Evolutionary conservation across 257 asterid species (phyloP), one percentile per base, ranked within the genome.

Genomic region (Ilex asprella): DNA sequence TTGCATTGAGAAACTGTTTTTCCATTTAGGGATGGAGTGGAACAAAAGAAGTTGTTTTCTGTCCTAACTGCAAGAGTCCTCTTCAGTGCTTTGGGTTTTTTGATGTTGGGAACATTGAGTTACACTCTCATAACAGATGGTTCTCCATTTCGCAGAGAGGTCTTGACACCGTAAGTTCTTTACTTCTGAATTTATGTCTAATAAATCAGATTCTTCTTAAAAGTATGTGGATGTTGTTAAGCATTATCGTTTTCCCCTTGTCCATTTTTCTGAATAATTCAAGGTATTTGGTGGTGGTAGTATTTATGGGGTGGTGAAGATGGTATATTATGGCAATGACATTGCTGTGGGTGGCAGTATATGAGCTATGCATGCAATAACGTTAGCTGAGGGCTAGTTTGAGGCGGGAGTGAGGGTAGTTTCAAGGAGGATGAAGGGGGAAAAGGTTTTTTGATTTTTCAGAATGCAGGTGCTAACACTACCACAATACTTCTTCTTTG

Each of bases 91-190:
- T 67, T 91, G 86, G 89, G 96, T 30, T 82, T 77, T 75, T 64
- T 88, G 70, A 88, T 91, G 96, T 71, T 91, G 58, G 94, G 80
- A 67, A 76, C 86, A 16, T 70, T 91, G 74, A 51, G 75, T 61
- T 88, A 91, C 70, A 82, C 88, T 55, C 70, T 84, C 59, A 75
- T 55, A 46, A 82, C 82, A 2, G 88, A 80, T 76, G 96, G 98
- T 58, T 81, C 94, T 62, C 98, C 98, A 29, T 91, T 88, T 72
- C 88, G 85, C 76, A 58, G 2, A 67, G 95, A 73, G 39, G 7
- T 81, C 69, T 69, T 79, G 14, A 84, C 89, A 57, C 94, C 92
- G 98, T 88, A 68, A 84, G 96, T 71, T 52, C 39, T 71, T 59
- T 15, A 14, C 67, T 60, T 64, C 52, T 12, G 49, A 11, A 12